Evolutionary conservation across 192 early-diverging fungal species (phyloP).

Genomic region (Chytriomyces sp.): DNA sequence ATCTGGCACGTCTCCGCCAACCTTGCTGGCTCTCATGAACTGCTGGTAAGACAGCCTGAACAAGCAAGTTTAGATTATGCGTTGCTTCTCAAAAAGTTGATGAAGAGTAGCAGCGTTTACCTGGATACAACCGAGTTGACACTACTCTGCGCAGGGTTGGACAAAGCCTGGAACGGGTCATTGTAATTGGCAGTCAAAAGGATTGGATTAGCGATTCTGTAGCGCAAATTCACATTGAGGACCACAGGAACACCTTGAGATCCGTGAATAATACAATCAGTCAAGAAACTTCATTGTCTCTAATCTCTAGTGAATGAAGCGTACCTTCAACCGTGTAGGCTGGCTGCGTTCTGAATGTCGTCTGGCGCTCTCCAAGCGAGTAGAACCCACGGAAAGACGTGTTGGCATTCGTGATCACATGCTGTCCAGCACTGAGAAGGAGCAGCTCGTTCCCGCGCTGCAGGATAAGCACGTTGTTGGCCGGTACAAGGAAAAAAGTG

Average conservation of each 20-base stretch:
- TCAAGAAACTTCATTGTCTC: no score
- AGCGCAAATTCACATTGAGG: slow-evolving; percentile 50
- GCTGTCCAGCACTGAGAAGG: slow-evolving; percentile 51
- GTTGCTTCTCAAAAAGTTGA: no score
- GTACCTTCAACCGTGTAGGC: slow-evolving; percentile 49
- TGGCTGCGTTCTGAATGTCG: slow-evolving; percentile 46
- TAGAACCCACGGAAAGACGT: slow-evolving; percentile 54
- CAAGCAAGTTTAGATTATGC: no score
- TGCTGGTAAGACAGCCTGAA: slow-evolving; percentile 50
- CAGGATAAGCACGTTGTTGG: slow-evolving; percentile 52
- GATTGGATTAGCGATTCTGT: slow-evolving; percentile 48
- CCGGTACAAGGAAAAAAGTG: slow-evolving; percentile 55
- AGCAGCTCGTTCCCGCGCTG: slow-evolving; percentile 51
- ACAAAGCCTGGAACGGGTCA: slow-evolving; percentile 47
- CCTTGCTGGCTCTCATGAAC: slow-evolving; percentile 51
- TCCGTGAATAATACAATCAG: no score
- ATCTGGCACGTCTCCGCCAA: slow-evolving; percentile 51
- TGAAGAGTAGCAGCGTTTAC: no score
- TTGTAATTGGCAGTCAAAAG: slow-evolving; percentile 47
- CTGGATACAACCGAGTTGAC: slow-evolving; percentile 49
- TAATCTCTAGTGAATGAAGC: no score
- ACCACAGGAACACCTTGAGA: slow-evolving; percentile 52
- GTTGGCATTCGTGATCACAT: slow-evolving; percentile 52
- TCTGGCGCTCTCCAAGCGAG: slow-evolving; percentile 50
- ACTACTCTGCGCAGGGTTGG: slow-evolving; percentile 50